Evolutionary conservation across 805 yeast genomes (phyloP), one percentile per base, ranked within the genome.

Genomic region (Babjeviella inositovora): DNA sequence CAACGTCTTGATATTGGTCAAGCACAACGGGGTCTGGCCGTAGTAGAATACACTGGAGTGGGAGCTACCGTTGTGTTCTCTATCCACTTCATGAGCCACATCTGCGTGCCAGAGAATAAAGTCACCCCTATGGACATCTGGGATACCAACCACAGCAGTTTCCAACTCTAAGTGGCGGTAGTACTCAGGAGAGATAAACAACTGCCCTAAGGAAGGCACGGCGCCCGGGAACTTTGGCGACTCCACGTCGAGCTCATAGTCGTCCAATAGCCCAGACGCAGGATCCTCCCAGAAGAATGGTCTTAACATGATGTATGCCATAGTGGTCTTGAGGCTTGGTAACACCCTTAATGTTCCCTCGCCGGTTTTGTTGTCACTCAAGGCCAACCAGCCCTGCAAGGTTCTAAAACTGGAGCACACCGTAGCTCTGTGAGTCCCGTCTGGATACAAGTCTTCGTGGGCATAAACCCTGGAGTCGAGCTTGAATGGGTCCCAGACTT

Each of bases 61-160:
- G 6, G 24, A 16, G 3, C 17, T 17, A 5, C 61, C 60, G 5
- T 25, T 26, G 28, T 51, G 58, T 4, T 32, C 41, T 11, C 37
- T 28, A 24, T 57, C 62, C 13, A 57, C 60, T 8, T 50, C 49
- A 30, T 57, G 64, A 9, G 47, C 41, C 13, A 43, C 24, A 29
- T 56, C 63, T 25, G 51, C 42, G 26, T 57, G 64, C 62, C 62
- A 57, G 24, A 48, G 45, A 1, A 57, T 57, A 27, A 38, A 42
- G 32, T 55, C 62, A 5, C 64, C 64, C 8, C 57, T 46, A 2
- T 43, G 24, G n/a, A 55, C 56, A 10, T 38, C 31, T 5, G 63
- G 62, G 18, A 54, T 35, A 1, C 45, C 32, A 8, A 43, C 40
- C 39, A 56, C 47, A 3, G 46, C 28, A n/a, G 32, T 28, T 2